Percentiles rank a stretch among this genome's conserved stretches.
phyloP scores from a whole-genome alignment of 225 moss, liverwort and hornwort species.

The Antitrichia curtipendula region DNA sequence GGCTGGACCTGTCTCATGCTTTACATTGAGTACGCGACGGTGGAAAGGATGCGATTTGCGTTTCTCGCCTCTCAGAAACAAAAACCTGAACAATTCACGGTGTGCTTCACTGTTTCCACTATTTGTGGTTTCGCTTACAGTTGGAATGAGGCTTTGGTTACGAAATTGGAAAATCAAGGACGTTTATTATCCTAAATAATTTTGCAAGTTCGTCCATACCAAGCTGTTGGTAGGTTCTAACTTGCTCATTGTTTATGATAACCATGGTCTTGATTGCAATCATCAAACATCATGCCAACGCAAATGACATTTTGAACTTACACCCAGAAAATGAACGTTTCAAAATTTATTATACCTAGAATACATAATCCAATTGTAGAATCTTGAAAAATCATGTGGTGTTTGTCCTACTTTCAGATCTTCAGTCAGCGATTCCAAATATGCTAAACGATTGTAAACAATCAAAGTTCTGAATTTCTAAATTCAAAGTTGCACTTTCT shows the following conservation, averaged over 20 bases:
- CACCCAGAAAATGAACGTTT: no score
- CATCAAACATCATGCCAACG: neutral
- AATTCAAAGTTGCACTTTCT: neutral
- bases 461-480: neutral
- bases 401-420: neutral
- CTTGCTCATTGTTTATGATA: neutral
- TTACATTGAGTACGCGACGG: slow-evolving; percentile 49
- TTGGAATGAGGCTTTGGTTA: neutral
- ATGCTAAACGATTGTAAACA: neutral
- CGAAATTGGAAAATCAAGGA: neutral
- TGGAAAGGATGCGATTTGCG: slow-evolving; percentile 58
- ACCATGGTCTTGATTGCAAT: neutral
- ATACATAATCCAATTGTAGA: neutral
- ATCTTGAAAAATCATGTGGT: neutral
- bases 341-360: neutral
- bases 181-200: neutral
- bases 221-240: neutral
- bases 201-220: neutral
- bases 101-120: neutral
- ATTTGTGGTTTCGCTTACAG: neutral
- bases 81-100: slow-evolving; percentile 75
- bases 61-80: slow-evolving; percentile 56
- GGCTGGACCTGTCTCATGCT: slow-evolving; percentile 74
- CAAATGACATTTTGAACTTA: neutral
- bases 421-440: neutral